Evolutionary conservation across 2,329 filamentous ascomycete species (phyloP), one percentile per base, ranked within the genome.

Genomic region (Byssothecium circinans): DNA sequence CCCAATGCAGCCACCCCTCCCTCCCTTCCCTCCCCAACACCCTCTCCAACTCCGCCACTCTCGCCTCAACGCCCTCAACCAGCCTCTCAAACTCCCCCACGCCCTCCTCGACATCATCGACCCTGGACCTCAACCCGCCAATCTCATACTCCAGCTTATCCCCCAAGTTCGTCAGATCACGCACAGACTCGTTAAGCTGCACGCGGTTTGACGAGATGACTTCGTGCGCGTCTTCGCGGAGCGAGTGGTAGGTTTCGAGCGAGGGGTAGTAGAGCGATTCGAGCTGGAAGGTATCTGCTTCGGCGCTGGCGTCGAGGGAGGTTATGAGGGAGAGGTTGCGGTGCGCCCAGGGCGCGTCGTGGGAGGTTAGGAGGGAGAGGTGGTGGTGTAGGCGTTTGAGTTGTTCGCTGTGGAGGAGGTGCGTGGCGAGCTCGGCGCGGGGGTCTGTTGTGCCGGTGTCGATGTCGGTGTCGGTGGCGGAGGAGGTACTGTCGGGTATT

Each of bases 141-240:
- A 96, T 86, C 75, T 96, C 92, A 70, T 97, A 97, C 62, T 97
- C 91, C 45, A 97, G 78, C 70, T 91, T 91, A 17, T 90, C 89
- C 2, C 87, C 84, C 32, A 95, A 76, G 18, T 87, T 81, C 67
- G 95, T 91, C 12, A 96, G 78, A 54, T 94, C 88, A 67, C 87
- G 87, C 51, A 91, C 77, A 14, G 81, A 80, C 64, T 94, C 89
- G 3, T 81, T 82, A 30, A 95, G 75, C 43, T 81, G 78, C 18
- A 79, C 78, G 33, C 85, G 82, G 70, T 95, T 88, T 39, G 86
- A 82, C 0, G 79, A 78, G 8, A 96, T 72, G 14, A 90, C 74
- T 48, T 88, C 86, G 27, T 86, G 81, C 1, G 86, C 85, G 48
- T 80, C 79, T 47, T 87, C 80, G 52, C 85, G 82, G 14, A 91